Evolutionary conservation across 1,139 yeast species (phyloP), one percentile per base, ranked within the genome.

Genomic region (Yamadazyma triangularis): DNA sequence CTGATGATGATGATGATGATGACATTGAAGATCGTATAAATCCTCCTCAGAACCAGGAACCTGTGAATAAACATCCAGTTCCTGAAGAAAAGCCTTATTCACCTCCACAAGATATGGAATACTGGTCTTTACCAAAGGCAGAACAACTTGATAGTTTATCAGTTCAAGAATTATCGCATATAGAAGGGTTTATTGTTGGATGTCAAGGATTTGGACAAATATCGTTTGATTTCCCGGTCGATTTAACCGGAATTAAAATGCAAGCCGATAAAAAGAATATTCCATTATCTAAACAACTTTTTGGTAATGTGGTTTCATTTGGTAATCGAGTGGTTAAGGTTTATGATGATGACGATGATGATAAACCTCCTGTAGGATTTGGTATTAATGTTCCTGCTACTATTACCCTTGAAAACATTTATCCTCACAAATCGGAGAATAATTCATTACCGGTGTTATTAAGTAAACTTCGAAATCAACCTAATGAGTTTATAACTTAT

Each of bases 371-470:
- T 0, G 56, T 73, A 26, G 96, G 96, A 0, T 58, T 64, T 32
- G 95, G 89, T 1, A 56, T 88, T 30, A 88, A 88, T 52, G 81
- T 82, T 11, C 95, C 95, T 2, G 93, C 96, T 0, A 80, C 84
- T 0, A 77, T 88, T 4, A 79, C 93, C 0, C 51, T 88, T 25
- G 94, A 85, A 48, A 73, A 76, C 25, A 70, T 78, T 13, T 73
- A 66, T 41, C 85, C 87, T 1, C 53, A 59, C 4, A 41, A 48
- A 23, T 48, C 53, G 11, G 39, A 38, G 16, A 40, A 57, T 13
- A 29, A 53, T 21, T 37, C 68, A 13, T 85, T 83, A 76, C 8
- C 6, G 6, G 9, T 7, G 8, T 18, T 18, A 18, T 7, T 18
- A 18, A 18, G 8, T 7, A 18, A 18, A 18, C 20, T 18, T 18